These are phyloP conservation scores for Bothia castanella DNA, from an alignment of 1,284 basidiomycete genomes.

Conservation along the genomic window DNA sequence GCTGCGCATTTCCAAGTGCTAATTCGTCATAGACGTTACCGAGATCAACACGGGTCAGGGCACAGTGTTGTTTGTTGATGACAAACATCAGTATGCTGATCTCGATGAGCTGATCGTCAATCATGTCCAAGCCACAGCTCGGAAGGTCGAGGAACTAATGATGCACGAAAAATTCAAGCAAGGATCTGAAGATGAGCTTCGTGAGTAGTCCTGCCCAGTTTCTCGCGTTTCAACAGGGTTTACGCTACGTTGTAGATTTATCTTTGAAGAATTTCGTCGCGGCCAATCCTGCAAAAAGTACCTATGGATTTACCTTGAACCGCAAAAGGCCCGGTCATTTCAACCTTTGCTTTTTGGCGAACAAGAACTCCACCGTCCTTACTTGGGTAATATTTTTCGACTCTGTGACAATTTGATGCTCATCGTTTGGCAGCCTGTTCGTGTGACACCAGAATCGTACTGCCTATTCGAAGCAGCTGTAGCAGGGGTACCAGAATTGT, in stretches of 20 bases:
- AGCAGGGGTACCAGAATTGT: conserved; percentile 85
- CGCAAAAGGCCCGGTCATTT: conserved; percentile 89
- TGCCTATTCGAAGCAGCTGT: conserved; percentile 85
- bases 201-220: conserved; percentile 48
- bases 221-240: neutral
- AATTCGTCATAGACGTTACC: conserved; percentile 67
- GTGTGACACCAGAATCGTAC: conserved; percentile 87
- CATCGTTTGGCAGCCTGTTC: conserved; percentile 62
- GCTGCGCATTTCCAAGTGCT: conserved; percentile 5
- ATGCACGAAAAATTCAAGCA: conserved; percentile 95
- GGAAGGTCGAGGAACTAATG: conserved; percentile 94
- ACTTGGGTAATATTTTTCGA: conserved; percentile 66
- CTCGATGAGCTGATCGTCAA: conserved; percentile 97
- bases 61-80: conserved; percentile 77
- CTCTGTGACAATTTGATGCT: neutral
- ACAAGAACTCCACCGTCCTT: conserved; percentile 86
- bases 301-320: conserved; percentile 95
- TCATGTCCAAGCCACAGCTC: conserved; percentile 92
- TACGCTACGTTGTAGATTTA: conserved; percentile 52
- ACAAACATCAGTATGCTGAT: conserved; percentile 86
- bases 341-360: conserved; percentile 89
- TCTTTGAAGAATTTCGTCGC: conserved; percentile 87
- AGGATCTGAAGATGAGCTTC: conserved; percentile 83
- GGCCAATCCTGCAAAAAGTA: conserved; percentile 91
- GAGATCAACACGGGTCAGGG: conserved; percentile 79